Evolutionary conservation across 2,329 filamentous ascomycete species (phyloP).

Genomic region (Hirsutella minnesotensis): DNA sequence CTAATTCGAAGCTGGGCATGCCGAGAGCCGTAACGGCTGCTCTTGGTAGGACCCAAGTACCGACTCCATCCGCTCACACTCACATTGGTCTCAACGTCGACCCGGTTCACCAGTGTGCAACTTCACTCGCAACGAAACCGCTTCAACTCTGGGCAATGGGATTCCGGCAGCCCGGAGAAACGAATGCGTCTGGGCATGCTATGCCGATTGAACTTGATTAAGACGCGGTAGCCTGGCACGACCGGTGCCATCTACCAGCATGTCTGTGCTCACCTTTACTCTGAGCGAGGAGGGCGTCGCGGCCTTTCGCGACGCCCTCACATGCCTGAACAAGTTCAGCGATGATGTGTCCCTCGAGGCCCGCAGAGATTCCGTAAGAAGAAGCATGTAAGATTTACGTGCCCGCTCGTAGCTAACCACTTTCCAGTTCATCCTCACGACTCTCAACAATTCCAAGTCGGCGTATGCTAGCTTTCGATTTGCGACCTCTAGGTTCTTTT

Average conservation of each 20-base stretch:
- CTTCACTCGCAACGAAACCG: no score
- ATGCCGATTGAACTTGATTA: not conserved
- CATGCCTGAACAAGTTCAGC: slow-evolving; percentile 68
- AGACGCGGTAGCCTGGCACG: not conserved
- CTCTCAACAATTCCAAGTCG: slow-evolving; percentile 70
- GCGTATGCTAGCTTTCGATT: slow-evolving; percentile 66
- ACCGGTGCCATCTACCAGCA: slow-evolving; percentile 12
- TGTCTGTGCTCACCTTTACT: slow-evolving; percentile 60
- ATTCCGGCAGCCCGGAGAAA: no score
- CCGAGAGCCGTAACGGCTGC: no score
- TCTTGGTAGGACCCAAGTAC: no score
- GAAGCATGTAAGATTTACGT: no score
- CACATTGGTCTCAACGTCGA: no score
- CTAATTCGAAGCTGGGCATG: no score
- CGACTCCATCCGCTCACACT: no score
- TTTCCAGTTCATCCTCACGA: slow-evolving; percentile 57
- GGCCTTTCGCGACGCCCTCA: slow-evolving; percentile 59
- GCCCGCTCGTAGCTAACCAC: no score
- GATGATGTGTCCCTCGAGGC: slow-evolving; percentile 69
- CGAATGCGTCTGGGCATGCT: no score
- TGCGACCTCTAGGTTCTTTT: slow-evolving; percentile 57
- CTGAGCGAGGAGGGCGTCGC: slow-evolving; percentile 61
- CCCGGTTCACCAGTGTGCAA: no score
- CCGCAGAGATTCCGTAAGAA: slow-evolving; percentile 48
- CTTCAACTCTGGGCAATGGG: no score